phyloP scores from a whole-genome alignment of 1,284 basidiomycete species.

The Mycosarcoma maydis region DNA sequence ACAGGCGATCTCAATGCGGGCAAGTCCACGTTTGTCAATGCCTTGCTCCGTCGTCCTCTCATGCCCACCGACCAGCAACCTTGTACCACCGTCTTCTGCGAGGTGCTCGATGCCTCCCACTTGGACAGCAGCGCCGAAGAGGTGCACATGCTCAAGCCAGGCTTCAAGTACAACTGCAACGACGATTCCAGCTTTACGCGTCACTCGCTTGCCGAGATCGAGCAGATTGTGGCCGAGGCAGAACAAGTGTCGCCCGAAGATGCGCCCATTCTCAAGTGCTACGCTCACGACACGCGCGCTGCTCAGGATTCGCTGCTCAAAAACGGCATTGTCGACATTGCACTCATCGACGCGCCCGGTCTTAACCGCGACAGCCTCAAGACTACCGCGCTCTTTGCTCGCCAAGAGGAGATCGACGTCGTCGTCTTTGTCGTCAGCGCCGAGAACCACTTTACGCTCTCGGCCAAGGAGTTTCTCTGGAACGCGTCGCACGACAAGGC shows the following conservation, averaged over 20 bases:
- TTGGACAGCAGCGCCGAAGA: conserved; percentile 80
- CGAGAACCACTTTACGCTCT: conserved; percentile 98
- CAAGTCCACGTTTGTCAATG: conserved; percentile 98
- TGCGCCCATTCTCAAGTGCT: conserved; percentile 68
- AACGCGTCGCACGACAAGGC: conserved; percentile 97
- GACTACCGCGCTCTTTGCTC: conserved; percentile 94
- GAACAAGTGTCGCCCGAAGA: conserved; percentile 75
- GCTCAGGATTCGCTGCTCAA: conserved; percentile 69
- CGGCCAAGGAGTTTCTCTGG: conserved; percentile 91
- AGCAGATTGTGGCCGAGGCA: conserved; percentile 77
- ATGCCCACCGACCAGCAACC: conserved; percentile 99
- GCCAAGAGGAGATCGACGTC: conserved; percentile 98
- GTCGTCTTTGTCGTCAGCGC: conserved; percentile 98
- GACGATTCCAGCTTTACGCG: conserved; percentile 82
- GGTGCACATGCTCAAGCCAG: conserved; percentile 74
- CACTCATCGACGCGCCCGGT: conserved; percentile 97
- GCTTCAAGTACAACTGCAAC: conserved; percentile 76
- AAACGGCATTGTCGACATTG: conserved; percentile 96
- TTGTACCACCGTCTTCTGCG: conserved; percentile 95
- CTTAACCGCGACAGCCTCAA: conserved; percentile 94
- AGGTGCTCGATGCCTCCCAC: conserved; percentile 91
- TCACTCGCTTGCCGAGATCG: conserved; percentile 77
- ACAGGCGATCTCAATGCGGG: conserved; percentile 99
- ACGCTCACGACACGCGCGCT: conserved; percentile 53
- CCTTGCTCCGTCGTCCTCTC: conserved; percentile 77